A percentile compares a stretch with the other conserved stretches of the same genome.
phyloP scores from a whole-genome alignment of 805 yeast species.

The Schwanniomyces occidentalis region DNA sequence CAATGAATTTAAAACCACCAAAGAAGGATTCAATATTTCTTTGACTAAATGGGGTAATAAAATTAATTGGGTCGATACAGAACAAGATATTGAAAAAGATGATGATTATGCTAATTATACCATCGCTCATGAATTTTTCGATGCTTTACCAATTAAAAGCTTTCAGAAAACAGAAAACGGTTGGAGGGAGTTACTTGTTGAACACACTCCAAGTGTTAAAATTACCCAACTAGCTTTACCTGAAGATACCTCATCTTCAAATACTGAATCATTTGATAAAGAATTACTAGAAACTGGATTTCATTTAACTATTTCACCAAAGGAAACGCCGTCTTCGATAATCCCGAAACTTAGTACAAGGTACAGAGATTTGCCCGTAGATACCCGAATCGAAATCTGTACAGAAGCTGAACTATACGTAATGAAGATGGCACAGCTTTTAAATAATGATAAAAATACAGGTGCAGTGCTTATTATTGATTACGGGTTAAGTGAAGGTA shows the following conservation, averaged over 20 bases:
- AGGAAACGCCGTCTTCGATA: conserved; percentile 61
- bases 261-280: conserved; percentile 1
- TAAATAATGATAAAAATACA: conserved; percentile 34
- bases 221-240: conserved; percentile 33
- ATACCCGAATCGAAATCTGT: conserved; percentile 68
- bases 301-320: conserved; percentile 56
- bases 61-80: conserved; percentile 63
- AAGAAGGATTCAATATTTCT: conserved; percentile 37
- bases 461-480: conserved; percentile 79
- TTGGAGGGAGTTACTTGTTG: conserved; percentile 80
- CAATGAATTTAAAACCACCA: conserved; percentile 16
- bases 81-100: conserved; percentile 39
- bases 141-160: conserved; percentile 77
- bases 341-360: conserved; percentile 54
- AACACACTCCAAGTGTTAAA: conserved; percentile 43
- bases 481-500: conserved; percentile 62
- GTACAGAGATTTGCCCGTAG: conserved; percentile 52
- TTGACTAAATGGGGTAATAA: conserved; percentile 51
- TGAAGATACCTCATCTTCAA: conserved; percentile 9
- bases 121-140: conserved; percentile 84
- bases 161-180: conserved; percentile 63
- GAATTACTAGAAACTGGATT: conserved; percentile 39
- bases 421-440: conserved; percentile 49
- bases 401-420: conserved; percentile 68
- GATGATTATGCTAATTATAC: conserved; percentile 54